Base-by-base conservation (phyloP, 2,329 filamentous ascomycete species). In the Scedosporium boydii region DNA sequence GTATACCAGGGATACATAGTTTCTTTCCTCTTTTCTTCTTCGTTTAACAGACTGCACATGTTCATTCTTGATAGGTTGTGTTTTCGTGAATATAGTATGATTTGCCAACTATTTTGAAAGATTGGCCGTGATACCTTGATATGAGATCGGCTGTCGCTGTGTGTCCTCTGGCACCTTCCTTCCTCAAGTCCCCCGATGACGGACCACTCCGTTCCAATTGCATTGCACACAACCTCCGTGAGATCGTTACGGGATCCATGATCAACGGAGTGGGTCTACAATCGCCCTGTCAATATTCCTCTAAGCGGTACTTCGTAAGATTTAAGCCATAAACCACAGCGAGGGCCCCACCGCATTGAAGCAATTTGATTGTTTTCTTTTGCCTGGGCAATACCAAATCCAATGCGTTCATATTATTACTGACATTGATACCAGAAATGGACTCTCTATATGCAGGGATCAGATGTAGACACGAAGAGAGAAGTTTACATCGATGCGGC, bases 1-100 rank as follows among this genome's bases (percentile, higher is more conserved):
- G 42, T 51, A 51, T 58, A 60, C 41, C 26, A 60, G 42, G 44
- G 14, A 60, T 51, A 60, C 42, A 51, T 51, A 51, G 26, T 18
- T 60, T 60, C 18, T 34, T 27, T 18, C 51, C 27, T 34, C 18
- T 53, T 23, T 21, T 41, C 23, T 60, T 18, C n/a, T 38, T 18
- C 14, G 6, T 27, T 27, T 55, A 18, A 48, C 44, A 48, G 44
- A 48, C 44, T 48, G 44, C 44, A 48, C 44, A 48, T 7, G 44
- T 48, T 48, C n/a, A 18, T 21, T 10, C 44, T 10, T 21, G 44
- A 21, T 18, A 18, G 18, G 18, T 14, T 48, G 18, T 21, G 44
- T n/a, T 21, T 21, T 10, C 44, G 44, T 7, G 44, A 48, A 48
- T 18, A 48, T 48, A 18, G 9, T 21, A 21, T 48, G 16, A 6